A percentile compares a stretch with the other conserved stretches of the same genome.
phyloP scores from a whole-genome alignment of 202 grass and related monocot genomes.

The Zizania palustris region DNA sequence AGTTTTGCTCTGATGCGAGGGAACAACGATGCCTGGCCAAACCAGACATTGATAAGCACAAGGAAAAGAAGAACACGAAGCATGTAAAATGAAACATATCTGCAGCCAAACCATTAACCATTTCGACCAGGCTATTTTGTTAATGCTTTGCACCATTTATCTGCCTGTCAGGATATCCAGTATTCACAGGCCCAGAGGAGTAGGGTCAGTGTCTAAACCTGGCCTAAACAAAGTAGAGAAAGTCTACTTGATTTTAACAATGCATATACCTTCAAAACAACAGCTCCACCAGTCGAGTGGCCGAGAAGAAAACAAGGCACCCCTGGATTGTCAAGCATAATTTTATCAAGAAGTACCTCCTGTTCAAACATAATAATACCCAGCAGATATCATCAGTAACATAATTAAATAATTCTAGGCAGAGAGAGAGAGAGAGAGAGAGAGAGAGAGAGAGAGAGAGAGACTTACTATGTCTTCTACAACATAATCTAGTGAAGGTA shows the following conservation, averaged over 20 bases:
- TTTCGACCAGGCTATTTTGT: constrained; percentile 54
- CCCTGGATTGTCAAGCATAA: constrained; percentile 66
- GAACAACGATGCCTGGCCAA: constrained; percentile 75
- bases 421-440: not conserved
- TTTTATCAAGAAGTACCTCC: constrained; percentile 79
- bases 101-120: constrained; percentile 69
- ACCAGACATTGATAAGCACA: constrained; percentile 34
- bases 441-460: not conserved
- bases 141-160: constrained; percentile 58
- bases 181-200: constrained; percentile 59
- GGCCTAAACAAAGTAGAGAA: constrained; percentile 36
- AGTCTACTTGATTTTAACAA: constrained; percentile 17
- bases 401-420: not conserved
- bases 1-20: constrained; percentile 68
- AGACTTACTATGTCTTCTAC: constrained; percentile 79
- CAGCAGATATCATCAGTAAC: not conserved
- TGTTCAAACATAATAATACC: constrained; percentile 36
- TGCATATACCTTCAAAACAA: constrained; percentile 87
- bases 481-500: constrained; percentile 92
- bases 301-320: constrained; percentile 93
- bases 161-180: constrained; percentile 52
- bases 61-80: constrained; percentile 8
- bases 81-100: constrained; percentile 47
- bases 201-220: constrained; percentile 59
- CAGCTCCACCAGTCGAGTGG: constrained; percentile 93